Evolutionary conservation across 2,329 filamentous ascomycete genomes (phyloP).

Genomic region (Alternaria tenuissima): DNA sequence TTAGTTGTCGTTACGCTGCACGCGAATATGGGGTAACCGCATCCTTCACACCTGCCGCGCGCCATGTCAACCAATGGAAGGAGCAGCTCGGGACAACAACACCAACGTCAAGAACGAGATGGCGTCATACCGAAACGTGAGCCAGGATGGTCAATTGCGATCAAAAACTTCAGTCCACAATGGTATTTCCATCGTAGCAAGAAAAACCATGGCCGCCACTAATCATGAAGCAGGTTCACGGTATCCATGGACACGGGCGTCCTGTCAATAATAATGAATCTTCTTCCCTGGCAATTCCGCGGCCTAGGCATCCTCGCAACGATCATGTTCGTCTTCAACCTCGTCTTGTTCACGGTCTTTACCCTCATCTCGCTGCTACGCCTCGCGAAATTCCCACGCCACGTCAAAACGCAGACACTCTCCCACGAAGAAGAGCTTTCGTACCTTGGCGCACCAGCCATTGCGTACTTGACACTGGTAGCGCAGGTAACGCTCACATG

Average conservation of each 20-base stretch:
- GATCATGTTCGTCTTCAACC: conserved; percentile 28
- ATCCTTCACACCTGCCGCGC: background rate
- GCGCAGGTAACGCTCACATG: conserved; percentile 67
- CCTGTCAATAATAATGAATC: conserved; percentile 64
- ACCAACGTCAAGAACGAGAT: background rate
- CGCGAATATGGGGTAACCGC: background rate
- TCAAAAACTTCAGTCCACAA: conserved; percentile 27
- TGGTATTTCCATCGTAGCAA: conserved; percentile 10
- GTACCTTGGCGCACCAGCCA: conserved; percentile 65
- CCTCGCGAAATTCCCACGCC: conserved; percentile 11
- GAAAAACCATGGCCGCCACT: background rate
- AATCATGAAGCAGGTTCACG: conserved; percentile 16
- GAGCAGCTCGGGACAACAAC: background rate
- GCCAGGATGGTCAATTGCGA: conserved; percentile 23
- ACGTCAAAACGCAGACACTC: conserved; percentile 56
- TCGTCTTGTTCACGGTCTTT: conserved; percentile 23
- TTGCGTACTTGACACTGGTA: conserved; percentile 71
- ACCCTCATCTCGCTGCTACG: conserved; percentile 18
- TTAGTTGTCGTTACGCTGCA: background rate
- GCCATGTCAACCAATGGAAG: background rate
- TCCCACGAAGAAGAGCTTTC: conserved; percentile 69
- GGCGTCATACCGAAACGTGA: conserved; percentile 6
- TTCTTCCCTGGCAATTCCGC: conserved; percentile 68
- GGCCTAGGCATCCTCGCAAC: conserved; percentile 36
- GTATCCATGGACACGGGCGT: conserved; percentile 66